phyloP scores from a whole-genome alignment of 1,284 basidiomycete genomes.

The Cryptococcus sp. region DNA sequence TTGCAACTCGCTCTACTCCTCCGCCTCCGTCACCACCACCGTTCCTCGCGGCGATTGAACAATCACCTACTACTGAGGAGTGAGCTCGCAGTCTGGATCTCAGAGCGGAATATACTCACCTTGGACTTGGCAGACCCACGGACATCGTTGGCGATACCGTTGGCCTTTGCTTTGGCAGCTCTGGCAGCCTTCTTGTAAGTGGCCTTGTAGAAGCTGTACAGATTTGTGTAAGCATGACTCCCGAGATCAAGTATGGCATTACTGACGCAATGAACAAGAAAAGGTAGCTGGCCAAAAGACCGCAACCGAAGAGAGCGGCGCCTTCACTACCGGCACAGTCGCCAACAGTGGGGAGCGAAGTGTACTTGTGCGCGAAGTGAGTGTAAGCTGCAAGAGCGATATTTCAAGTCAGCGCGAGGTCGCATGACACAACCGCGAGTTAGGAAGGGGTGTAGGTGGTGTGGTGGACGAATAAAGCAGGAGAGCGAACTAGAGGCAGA shows the following conservation, averaged over 20 bases:
- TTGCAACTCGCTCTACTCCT: background rate
- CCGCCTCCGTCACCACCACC: slow-evolving; percentile 36
- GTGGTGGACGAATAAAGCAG: slow-evolving; percentile 1
- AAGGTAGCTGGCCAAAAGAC: slow-evolving; percentile 83
- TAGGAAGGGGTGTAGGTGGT: slow-evolving; percentile 1
- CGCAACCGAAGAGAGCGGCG: slow-evolving; percentile 87
- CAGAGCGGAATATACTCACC: slow-evolving; percentile 19
- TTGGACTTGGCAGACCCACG: slow-evolving; percentile 38
- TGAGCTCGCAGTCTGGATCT: slow-evolving; percentile 17
- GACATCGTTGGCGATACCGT: slow-evolving; percentile 25
- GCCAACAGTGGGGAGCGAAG: slow-evolving; percentile 67
- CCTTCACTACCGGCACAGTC: slow-evolving; percentile 86
- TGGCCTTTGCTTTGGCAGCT: slow-evolving; percentile 21
- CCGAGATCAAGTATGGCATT: background rate
- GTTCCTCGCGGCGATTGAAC: slow-evolving; percentile 31
- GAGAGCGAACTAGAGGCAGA: slow-evolving; percentile 54
- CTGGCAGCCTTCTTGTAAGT: slow-evolving; percentile 53
- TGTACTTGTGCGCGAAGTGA: slow-evolving; percentile 73
- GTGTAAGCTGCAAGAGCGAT: slow-evolving; percentile 63
- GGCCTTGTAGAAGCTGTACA: slow-evolving; percentile 51
- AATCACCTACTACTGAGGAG: slow-evolving; percentile 36
- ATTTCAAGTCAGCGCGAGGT: slow-evolving; percentile 11
- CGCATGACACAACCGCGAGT: slow-evolving; percentile 21
- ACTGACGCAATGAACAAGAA: slow-evolving; percentile 73
- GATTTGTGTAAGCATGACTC: slow-evolving; percentile 4